Evolutionary conservation across 2,329 filamentous ascomycete species (phyloP).

Genomic region (Berkeleyomyces basicola): DNA sequence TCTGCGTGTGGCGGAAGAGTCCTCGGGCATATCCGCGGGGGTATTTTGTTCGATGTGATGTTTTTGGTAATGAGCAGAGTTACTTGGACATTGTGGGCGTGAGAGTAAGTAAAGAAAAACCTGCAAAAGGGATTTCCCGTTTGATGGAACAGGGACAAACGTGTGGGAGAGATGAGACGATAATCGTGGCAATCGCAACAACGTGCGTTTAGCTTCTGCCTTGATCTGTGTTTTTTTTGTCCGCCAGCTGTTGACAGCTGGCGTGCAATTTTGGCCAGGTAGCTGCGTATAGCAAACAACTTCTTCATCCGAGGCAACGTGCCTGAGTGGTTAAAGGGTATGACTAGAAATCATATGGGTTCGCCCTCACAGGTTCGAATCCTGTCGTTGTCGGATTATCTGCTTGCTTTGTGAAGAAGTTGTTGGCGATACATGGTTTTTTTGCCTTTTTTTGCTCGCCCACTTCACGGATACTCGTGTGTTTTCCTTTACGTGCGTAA

Average conservation of each 20-base stretch:
- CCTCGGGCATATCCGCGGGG: background rate
- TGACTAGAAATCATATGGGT: conserved; percentile 10
- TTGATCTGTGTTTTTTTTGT: background rate
- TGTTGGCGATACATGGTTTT: background rate
- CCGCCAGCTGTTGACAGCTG: background rate
- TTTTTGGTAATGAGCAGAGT: background rate
- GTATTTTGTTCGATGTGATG: background rate
- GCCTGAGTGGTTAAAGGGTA: conserved; percentile 10
- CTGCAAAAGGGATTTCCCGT: background rate
- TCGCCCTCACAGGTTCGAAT: conserved; percentile 9
- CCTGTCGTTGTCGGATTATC: conserved; percentile 6
- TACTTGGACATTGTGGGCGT: background rate
- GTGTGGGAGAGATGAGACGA: background rate
- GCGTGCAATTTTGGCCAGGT: background rate
- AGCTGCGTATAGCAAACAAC: background rate
- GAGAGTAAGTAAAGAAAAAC: background rate
- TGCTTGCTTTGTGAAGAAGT: background rate
- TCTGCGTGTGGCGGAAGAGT: background rate
- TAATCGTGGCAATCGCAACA: background rate
- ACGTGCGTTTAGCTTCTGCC: background rate
- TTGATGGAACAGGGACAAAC: background rate
- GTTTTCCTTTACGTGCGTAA: too few relatives aligned
- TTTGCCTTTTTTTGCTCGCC: background rate
- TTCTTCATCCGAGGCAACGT: background rate
- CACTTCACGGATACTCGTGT: background rate